Base-by-base conservation (phyloP, 2,329 filamentous ascomycete species). In the Cercospora beticola region DNA sequence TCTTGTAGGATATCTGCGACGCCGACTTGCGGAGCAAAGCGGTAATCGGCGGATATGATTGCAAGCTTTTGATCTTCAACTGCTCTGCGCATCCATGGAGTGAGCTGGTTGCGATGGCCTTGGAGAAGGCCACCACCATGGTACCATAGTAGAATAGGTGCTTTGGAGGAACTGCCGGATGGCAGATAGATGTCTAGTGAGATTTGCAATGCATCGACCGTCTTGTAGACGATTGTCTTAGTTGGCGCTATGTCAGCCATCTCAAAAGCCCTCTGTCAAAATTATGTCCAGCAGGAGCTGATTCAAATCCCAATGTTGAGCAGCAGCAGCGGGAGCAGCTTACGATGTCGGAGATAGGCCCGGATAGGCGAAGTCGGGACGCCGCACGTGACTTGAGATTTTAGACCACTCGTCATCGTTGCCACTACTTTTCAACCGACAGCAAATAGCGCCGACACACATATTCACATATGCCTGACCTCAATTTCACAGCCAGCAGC, bases 21-120 rank as follows among this genome's bases (percentile, higher is more conserved):
- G 67, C 71, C 71, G 40, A 76, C 70, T 69, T 79, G 76, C 58
- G 77, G 76, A 18, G 76, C 76, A 7, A 78, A 70, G 21, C 76
- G 74, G 61, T 78, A 78, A 69, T 78, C 76, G 56, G 76, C 76
- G 1, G 74, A 75, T n/a, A 77, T 68, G 60, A 76, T 57, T 26
- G 74, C 74, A 23, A 75, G 49, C 26, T 73, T 70, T 68, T 77
- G 71, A 21, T 72, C 71, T 5, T 65, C n/a, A 14, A 74, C 66
- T 23, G 73, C 74, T 2, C 66, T 66, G 9, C 73, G 70, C 71
- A 78, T 72, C 68, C 74, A 73, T n/a, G 75, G 74, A 4, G 76
- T 63, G 14, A 76, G 62, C 36, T 54, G 59, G 5, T 64, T 62
- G 10, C 76, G 71, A 23, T 72, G 69, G 21, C 75, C 76, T 73